Evolutionary conservation across 2,329 filamentous ascomycete genomes (phyloP).

Genomic region (Colletotrichum somersetense): DNA sequence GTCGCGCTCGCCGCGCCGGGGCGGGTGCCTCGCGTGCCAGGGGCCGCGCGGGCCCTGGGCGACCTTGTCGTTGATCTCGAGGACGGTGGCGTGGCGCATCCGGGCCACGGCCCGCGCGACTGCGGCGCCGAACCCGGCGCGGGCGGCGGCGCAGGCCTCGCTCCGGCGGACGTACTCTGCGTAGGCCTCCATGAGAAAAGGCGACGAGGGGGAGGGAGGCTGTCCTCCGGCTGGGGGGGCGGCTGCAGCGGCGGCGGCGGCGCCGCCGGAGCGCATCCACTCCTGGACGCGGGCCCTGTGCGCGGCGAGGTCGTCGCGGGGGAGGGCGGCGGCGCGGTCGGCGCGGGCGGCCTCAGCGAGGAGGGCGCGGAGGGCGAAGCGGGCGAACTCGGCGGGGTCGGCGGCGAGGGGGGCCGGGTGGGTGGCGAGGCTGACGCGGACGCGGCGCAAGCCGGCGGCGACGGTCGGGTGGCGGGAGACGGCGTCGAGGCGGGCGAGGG

Average conservation of each 20-base stretch:
- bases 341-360: neutral
- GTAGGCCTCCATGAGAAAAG: neutral
- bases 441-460: neutral
- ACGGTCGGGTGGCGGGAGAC: constrained; percentile 1
- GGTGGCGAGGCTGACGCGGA: neutral
- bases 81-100: neutral
- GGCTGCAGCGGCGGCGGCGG: no score
- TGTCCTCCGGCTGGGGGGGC: no score
- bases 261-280: neutral
- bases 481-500: neutral
- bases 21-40: neutral
- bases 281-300: neutral
- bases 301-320: neutral
- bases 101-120: neutral
- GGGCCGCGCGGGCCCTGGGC: neutral
- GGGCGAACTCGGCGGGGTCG: neutral
- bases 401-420: neutral
- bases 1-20: neutral
- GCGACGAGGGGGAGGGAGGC: neutral
- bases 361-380: neutral
- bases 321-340: neutral
- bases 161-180: neutral
- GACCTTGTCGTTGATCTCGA: neutral
- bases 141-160: neutral
- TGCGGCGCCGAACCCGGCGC: neutral